Evolutionary conservation across 164 flowering plant genomes (phyloP).

Genomic region (Aristolochia californica): DNA sequence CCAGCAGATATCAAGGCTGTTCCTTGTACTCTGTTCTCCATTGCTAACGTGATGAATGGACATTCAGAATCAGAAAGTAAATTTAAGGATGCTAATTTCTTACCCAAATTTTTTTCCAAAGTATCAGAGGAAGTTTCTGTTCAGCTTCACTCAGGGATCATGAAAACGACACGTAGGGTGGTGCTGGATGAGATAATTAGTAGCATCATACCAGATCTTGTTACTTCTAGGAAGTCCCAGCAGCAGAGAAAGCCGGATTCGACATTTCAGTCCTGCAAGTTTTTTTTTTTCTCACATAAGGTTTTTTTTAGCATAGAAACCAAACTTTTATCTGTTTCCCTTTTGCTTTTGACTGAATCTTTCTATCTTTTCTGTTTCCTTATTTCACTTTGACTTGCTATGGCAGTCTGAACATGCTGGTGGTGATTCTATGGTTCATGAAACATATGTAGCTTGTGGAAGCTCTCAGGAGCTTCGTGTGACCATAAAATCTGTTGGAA

Average conservation of each 20-base stretch:
- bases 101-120: constrained; percentile 27
- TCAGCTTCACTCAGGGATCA: constrained; percentile 70
- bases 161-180: constrained; percentile 74
- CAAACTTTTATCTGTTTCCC: not conserved
- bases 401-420: too few species aligned
- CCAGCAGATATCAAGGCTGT: constrained; percentile 39
- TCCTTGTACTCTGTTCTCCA: constrained; percentile 40
- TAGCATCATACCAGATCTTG: constrained; percentile 42
- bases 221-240: constrained; percentile 40
- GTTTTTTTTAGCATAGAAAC: too few species aligned
- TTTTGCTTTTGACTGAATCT: not conserved
- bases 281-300: too few species aligned
- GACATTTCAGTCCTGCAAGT: constrained; percentile 13
- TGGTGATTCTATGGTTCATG: too few species aligned
- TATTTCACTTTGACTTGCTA: too few species aligned
- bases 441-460: too few species aligned
- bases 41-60: constrained; percentile 24
- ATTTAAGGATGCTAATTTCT: constrained; percentile 17
- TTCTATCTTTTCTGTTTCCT: not conserved
- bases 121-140: constrained; percentile 57
- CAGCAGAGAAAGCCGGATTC: constrained; percentile 29
- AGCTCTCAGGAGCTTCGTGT: too few species aligned
- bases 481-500: constrained; percentile 41
- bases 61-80: constrained; percentile 5
- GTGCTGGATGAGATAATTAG: constrained; percentile 77